These are phyloP conservation scores for Sporobolus alterniflorus DNA, from an alignment of 202 grass and related monocot genomes.

Conservation along the genomic window DNA sequence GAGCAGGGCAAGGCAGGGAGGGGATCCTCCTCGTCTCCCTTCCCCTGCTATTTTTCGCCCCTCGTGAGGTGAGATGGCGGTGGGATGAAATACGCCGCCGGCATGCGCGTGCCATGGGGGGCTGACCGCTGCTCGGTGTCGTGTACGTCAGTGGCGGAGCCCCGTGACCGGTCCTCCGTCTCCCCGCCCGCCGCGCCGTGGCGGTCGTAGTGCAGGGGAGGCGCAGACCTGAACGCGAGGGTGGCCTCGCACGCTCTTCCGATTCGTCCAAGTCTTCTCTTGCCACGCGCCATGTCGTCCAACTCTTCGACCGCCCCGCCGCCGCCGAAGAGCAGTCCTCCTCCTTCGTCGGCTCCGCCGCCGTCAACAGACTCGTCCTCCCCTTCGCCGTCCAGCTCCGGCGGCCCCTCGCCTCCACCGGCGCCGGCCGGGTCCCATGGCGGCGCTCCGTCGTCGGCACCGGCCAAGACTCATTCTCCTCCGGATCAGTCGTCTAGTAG, in stretches of 20 bases:
- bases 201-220: not conserved
- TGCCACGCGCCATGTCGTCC: constrained; percentile 52
- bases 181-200: not conserved
- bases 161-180: not conserved
- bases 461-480: constrained; percentile 31
- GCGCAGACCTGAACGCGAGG: not conserved
- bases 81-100: constrained; percentile 1
- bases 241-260: not conserved
- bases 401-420: constrained; percentile 29
- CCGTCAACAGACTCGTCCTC: constrained; percentile 16
- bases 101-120: not conserved
- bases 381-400: constrained; percentile 1
- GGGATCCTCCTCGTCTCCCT: not conserved
- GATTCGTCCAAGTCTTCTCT: not conserved
- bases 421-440: constrained; percentile 10
- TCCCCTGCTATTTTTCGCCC: constrained; percentile 4
- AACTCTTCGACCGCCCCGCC: constrained; percentile 45
- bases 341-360: constrained; percentile 8
- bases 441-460: constrained; percentile 15
- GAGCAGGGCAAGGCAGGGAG: not conserved
- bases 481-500: not conserved
- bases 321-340: not conserved
- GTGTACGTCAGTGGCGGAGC: not conserved
- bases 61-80: constrained; percentile 25
- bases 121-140: not conserved